Base-by-base conservation (phyloP, 169 alveolate genomes). In the Plasmodium adleri region DNA sequence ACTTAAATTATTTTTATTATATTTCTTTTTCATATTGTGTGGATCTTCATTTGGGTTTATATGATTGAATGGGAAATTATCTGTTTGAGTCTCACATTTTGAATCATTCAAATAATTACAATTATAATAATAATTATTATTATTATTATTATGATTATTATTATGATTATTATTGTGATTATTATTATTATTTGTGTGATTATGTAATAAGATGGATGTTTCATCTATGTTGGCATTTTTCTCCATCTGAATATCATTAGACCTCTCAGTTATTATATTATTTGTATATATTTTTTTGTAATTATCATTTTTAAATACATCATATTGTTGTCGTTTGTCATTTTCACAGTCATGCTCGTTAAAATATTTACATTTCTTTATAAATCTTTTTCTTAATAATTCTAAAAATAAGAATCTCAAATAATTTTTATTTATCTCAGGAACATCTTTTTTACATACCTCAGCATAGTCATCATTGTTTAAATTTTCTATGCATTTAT, bases 271-370 rank as follows among this genome's bases (percentile, higher is more conserved):
- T 7, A 5, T 5, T 7, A 5, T 5, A 39, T 39, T 39, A 39
- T 39, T 39, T 39, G 9, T 39, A 39, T 39, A 39, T 9, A 39
- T 39, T 39, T 39, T 39, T 39, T 39, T 39, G 26, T 26, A 22
- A 24, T 24, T 62, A 24, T 62, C 71, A 62, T 62, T 22, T 17
- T 22, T 62, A 15, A 62, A 1, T 2, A 8, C 17, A 62, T 62
- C 28, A 1, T 66, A 64, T 3, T 24, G 20, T 56, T 3, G 15
- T 0, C 15, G 20, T 24, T 58, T 47, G 13, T 68, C 43, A 80
- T 80, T 80, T 68, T 80, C 90, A 56, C 90, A 80, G 1, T 62
- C 26, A 24, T 80, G 90, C 6, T 80, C 90, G 67, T 80, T 80
- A 67, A 80, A 80, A 68, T 80, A 70, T 32, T 54, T 80, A 43